A percentile compares a stretch with the other conserved stretches of the same genome.
Conservation (phyloP, 345 rosid genomes). For the Gossypium longicalyx region DNA sequence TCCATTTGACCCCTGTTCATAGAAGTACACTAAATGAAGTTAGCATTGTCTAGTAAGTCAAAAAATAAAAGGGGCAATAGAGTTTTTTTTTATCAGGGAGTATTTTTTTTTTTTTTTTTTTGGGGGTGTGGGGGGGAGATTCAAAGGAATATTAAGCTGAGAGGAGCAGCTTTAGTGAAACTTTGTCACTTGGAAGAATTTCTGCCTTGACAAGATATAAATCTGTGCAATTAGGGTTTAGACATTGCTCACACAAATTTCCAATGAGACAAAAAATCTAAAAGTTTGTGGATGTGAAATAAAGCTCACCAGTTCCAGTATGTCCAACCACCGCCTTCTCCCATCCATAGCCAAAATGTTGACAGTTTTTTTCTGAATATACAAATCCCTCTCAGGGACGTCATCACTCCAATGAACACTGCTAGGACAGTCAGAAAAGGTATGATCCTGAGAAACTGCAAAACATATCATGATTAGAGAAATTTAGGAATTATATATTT, state of each 20-base stretch:
- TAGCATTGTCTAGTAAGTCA: neutral
- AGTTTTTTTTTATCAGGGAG: neutral
- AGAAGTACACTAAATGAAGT: conserved; percentile 21
- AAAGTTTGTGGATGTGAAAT: neutral
- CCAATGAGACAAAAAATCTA: neutral
- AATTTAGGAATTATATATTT: neutral
- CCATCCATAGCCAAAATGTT: conserved; percentile 99
- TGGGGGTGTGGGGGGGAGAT: neutral
- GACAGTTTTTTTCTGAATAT: conserved; percentile 69
- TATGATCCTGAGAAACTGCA: conserved; percentile 53
- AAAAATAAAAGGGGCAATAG: neutral
- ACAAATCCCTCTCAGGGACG: conserved; percentile 86
- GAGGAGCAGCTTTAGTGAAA: neutral
- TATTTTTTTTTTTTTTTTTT: too few species aligned
- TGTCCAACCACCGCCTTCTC: conserved; percentile 95
- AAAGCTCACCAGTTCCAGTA: conserved; percentile 65
- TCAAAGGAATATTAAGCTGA: neutral
- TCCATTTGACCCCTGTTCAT: conserved; percentile 68
- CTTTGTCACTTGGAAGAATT: neutral
- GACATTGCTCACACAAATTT: conserved; percentile 3
- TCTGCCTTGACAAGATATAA: neutral
- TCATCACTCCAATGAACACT: conserved; percentile 72
- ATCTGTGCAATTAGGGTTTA: neutral
- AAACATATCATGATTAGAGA: neutral
- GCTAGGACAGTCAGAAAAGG: conserved; percentile 48